Conservation (phyloP, 2,329 filamentous ascomycete species). For the Exophiala sp. region DNA sequence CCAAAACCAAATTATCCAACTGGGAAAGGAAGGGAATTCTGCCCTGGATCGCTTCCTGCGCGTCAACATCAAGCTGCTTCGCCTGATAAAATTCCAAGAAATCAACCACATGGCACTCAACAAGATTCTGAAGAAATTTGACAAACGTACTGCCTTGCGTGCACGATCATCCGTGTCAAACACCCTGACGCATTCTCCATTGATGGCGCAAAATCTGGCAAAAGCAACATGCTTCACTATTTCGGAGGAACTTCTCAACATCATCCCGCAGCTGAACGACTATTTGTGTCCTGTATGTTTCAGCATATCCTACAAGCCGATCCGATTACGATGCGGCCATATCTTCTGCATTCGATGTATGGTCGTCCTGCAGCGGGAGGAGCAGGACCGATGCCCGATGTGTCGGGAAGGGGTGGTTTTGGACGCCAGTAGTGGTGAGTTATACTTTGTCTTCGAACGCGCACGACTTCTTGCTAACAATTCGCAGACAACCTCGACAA, state of each 20-base stretch:
- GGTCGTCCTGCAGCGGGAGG: conserved; percentile 70
- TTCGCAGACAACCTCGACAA: conserved; percentile 64
- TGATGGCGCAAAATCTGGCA: conserved; percentile 60
- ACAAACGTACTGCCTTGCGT: conserved; percentile 75
- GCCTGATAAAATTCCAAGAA: conserved; percentile 77
- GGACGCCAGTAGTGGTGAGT: conserved; percentile 62
- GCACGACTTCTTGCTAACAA: conserved; percentile 2
- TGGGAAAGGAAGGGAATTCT: conserved; percentile 60
- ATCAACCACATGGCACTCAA: conserved; percentile 72
- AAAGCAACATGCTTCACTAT: conserved; percentile 73
- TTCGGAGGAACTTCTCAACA: conserved; percentile 65
- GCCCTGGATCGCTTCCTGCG: conserved; percentile 67
- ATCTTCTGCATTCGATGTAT: conserved; percentile 82
- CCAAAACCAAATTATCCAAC: conserved; percentile 60
- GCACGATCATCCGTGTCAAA: conserved; percentile 48
- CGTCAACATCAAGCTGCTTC: conserved; percentile 73
- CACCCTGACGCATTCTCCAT: conserved; percentile 17
- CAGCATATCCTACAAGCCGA: conserved; percentile 73
- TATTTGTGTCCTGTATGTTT: conserved; percentile 80
- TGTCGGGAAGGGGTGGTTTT: conserved; percentile 71
- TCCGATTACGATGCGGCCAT: conserved; percentile 71
- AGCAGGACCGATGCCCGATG: conserved; percentile 68
- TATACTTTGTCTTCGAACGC: neutral
- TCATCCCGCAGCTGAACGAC: conserved; percentile 79
- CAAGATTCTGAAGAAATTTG: conserved; percentile 90